Conservation (phyloP, 805 yeast genomes). For the Saccharomycopsis guyanensis region DNA sequence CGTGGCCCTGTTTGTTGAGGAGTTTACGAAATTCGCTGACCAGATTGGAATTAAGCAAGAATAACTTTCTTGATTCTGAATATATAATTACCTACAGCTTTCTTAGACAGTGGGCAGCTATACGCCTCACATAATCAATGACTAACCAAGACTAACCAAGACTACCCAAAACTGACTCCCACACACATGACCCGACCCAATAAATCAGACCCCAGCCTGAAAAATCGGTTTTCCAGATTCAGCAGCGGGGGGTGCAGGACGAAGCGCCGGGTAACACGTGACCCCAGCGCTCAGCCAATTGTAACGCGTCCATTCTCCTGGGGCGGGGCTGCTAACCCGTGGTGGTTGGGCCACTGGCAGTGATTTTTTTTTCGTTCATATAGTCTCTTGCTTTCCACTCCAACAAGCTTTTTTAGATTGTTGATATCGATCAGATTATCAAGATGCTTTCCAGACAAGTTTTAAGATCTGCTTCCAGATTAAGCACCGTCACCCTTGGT, state of each 20-base stretch:
- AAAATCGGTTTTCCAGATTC: no score
- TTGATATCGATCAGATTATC: slow-evolving; percentile 11
- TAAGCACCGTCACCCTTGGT: slow-evolving; percentile 51
- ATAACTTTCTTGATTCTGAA: no score
- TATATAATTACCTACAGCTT: no score
- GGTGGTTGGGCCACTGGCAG: not conserved
- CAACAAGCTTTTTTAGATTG: not conserved
- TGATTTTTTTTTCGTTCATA: slow-evolving; percentile 1
- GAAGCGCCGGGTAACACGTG: no score
- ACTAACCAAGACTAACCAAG: no score
- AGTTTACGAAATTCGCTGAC: not conserved
- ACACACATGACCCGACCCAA: no score
- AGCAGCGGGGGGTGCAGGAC: no score
- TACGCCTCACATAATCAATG: no score
- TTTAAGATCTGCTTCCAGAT: slow-evolving; percentile 78
- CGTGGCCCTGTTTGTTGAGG: not conserved
- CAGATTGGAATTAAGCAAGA: no score
- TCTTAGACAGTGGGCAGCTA: no score
- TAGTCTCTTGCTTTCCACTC: not conserved
- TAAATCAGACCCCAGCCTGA: no score
- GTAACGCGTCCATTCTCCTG: not conserved
- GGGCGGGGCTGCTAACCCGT: not conserved
- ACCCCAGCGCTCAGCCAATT: slow-evolving; percentile 1
- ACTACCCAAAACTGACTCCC: no score
- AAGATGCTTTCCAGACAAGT: slow-evolving; percentile 82